Percentiles rank a stretch among this genome's conserved stretches.
Evolutionary conservation across 768 basidiomycete genomes (phyloP).

Genomic region (Lentinula edodes): DNA sequence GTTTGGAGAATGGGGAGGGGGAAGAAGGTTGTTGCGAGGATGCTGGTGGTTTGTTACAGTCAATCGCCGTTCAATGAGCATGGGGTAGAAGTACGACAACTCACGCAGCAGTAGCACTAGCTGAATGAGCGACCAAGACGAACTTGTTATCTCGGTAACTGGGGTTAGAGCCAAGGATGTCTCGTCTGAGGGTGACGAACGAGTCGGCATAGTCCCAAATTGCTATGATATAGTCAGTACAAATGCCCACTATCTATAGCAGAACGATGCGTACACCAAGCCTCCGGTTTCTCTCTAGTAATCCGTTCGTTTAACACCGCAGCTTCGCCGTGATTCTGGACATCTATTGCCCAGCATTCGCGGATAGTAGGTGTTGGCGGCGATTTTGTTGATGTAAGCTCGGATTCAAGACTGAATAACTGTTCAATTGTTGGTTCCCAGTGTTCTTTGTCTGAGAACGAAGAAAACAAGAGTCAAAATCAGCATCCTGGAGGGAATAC

Average conservation of each 20-base stretch:
- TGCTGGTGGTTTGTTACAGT: background rate
- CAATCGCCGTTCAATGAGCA: background rate
- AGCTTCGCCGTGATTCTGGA: conserved; percentile 5
- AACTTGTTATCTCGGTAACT: conserved; percentile 3
- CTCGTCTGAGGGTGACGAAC: conserved; percentile 3
- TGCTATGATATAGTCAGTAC: background rate
- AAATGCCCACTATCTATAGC: too few species aligned
- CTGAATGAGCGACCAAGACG: conserved; percentile 4
- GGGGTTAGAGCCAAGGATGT: background rate
- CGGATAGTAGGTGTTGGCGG: background rate
- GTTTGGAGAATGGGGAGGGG: background rate
- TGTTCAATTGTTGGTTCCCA: conserved; percentile 4
- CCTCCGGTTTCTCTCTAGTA: background rate
- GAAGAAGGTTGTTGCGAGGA: conserved; percentile 4
- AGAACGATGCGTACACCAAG: conserved; percentile 1
- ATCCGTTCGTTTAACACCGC: conserved; percentile 1
- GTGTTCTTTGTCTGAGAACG: background rate
- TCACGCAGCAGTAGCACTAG: conserved; percentile 3
- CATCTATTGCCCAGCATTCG: conserved; percentile 2
- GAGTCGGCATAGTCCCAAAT: conserved; percentile 5
- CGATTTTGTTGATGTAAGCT: background rate
- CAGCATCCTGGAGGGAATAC: background rate
- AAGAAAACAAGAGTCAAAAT: background rate
- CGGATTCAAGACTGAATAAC: background rate
- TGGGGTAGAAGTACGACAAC: background rate